Percentiles rank a stretch among this genome's conserved stretches.
Conservation (phyloP, 2,329 filamentous ascomycete genomes). For the Xylariaceae sp. region DNA sequence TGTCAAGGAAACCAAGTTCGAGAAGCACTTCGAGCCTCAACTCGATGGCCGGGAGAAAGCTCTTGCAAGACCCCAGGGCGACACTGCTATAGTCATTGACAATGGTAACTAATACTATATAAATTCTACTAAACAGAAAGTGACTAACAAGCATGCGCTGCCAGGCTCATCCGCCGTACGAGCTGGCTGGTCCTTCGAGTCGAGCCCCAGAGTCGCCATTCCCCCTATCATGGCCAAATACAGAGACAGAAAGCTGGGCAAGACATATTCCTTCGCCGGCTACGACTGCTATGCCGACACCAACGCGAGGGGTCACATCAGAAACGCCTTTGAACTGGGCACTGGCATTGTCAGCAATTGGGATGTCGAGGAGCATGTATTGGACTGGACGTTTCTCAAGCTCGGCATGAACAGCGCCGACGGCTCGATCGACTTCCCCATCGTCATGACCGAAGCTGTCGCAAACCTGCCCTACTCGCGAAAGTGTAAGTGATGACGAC, state of each 20-base stretch:
- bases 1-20: conserved; percentile 60
- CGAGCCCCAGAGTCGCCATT: conserved; percentile 71
- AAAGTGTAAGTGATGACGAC: conserved; percentile 60
- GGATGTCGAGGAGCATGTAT: conserved; percentile 92
- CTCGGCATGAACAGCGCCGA: conserved; percentile 75
- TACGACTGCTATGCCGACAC: conserved; percentile 93
- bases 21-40: conserved; percentile 50
- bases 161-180: conserved; percentile 82
- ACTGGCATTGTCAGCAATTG: conserved; percentile 93
- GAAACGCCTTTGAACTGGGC: conserved; percentile 85
- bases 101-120: conserved; percentile 68
- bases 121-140: not conserved
- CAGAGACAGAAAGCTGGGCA: conserved; percentile 86
- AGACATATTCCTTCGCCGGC: conserved; percentile 88
- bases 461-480: conserved; percentile 86
- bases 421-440: conserved; percentile 74
- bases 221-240: conserved; percentile 94
- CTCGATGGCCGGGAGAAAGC: conserved; percentile 70
- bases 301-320: conserved; percentile 83
- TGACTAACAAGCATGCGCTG: conserved; percentile 12
- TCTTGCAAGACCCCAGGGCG: conserved; percentile 47
- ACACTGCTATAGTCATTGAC: conserved; percentile 89
- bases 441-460: conserved; percentile 94
- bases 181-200: conserved; percentile 94
- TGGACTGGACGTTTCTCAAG: conserved; percentile 95